Evolutionary conservation across 1,139 yeast species (phyloP), one percentile per base, ranked within the genome.

Genomic region (Pichia inconspicua): DNA sequence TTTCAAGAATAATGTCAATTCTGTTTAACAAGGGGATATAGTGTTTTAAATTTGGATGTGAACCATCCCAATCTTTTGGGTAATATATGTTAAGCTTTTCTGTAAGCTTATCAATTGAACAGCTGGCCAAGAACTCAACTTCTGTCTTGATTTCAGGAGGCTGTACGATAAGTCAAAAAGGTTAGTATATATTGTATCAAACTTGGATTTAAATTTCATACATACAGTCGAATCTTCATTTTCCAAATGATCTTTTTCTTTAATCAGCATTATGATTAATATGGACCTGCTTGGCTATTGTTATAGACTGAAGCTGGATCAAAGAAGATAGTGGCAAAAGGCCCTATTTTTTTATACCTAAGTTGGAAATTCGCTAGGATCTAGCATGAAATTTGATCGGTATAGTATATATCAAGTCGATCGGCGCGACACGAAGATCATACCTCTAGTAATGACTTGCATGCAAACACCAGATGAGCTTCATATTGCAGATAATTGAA

Each of bases 1-100:
- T 56, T 47, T 81, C 85, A 49, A 87, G 68, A 19, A 86, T 73
- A 14, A 71, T 74, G 61, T 89, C 97, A 58, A 89, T 80, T 55
- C 83, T 72, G 63, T 89, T 84, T 55, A 90, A 69, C 1, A 87
- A 78, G 0, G 83, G 75, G 22, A 86, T 75, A 95, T 96, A 90
- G 52, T 82, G 83, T 55, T 76, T 75, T 42, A 90, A 65, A 56
- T 86, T 90, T 30, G 53, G 51, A 40, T 57, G 55, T 4, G 61
- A 57, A n/a, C 69, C 65, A 42, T 71, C 67, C 74, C 71, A 63
- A 25, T 49, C 56, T 45, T 59, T 64, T 12, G 63, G 61, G 50
- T 63, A 63, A 46, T 57, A 61, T 9, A 56, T 52, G 25, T 59
- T 63, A 30, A 58, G 55, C 10, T 52, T 40, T 2, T 38, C 32